Percentiles rank a stretch among this genome's conserved stretches.
Evolutionary conservation across 2,329 filamentous ascomycete genomes (phyloP).

Genomic region (Nemania diffusa): DNA sequence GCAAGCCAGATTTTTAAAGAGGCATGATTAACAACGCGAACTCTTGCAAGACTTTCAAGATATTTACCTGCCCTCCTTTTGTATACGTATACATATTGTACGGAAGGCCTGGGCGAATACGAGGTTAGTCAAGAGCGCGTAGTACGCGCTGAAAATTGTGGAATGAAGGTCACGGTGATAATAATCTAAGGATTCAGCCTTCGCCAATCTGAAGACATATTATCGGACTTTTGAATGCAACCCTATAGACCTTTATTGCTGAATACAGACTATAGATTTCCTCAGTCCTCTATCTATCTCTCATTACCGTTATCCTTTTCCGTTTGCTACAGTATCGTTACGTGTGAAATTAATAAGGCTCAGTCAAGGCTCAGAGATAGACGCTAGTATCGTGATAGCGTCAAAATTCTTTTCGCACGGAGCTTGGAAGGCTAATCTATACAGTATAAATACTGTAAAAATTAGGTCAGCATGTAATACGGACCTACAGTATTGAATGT

Average conservation of each 20-base stretch:
- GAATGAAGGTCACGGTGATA: too few relatives aligned
- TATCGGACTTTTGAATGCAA: too few relatives aligned
- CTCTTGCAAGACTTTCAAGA: background rate
- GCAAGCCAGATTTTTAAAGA: background rate
- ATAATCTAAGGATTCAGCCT: too few relatives aligned
- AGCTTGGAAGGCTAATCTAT: constrained; percentile 5
- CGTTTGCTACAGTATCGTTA: constrained; percentile 6
- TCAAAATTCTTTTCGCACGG: constrained; percentile 34
- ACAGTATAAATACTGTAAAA: background rate
- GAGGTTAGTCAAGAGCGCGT: background rate
- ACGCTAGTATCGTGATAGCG: constrained; percentile 32
- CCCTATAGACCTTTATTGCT: too few relatives aligned
- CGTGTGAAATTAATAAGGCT: constrained; percentile 1
- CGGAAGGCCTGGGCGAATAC: background rate
- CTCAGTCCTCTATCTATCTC: background rate
- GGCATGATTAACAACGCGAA: background rate
- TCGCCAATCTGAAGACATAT: too few relatives aligned
- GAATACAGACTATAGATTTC: constrained; percentile 3
- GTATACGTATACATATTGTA: background rate
- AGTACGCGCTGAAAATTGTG: constrained; percentile 3
- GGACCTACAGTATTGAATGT: background rate
- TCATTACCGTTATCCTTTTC: constrained; percentile 3
- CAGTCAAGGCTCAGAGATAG: constrained; percentile 9
- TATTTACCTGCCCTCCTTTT: background rate
- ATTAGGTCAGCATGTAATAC: background rate